Conservation (phyloP, 1,284 basidiomycete genomes). For the Ustilago nuda region DNA sequence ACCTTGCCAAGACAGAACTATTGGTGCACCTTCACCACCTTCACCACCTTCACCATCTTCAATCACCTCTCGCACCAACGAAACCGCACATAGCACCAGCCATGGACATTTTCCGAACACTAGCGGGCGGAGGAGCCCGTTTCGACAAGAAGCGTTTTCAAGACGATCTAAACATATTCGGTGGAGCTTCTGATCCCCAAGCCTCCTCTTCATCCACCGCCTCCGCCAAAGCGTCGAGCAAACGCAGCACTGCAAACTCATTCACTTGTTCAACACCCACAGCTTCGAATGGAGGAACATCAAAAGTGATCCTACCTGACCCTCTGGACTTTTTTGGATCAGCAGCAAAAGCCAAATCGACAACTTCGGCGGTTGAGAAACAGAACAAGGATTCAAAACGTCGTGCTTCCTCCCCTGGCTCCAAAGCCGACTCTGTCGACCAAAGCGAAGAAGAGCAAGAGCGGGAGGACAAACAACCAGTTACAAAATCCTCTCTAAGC, state of each 20-base stretch:
- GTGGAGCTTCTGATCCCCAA: constrained; percentile 53
- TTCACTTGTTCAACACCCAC: not conserved
- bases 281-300: constrained; percentile 10
- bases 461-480: constrained; percentile 19
- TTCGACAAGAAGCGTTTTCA: constrained; percentile 85
- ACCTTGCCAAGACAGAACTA: not conserved
- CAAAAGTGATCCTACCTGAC: constrained; percentile 51
- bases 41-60: not conserved
- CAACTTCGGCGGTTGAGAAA: constrained; percentile 59
- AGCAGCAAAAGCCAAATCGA: constrained; percentile 70
- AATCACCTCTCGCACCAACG: not conserved
- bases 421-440: constrained; percentile 14
- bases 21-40: not conserved
- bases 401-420: constrained; percentile 7
- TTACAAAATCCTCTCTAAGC: constrained; percentile 58
- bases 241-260: not conserved
- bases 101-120: constrained; percentile 69
- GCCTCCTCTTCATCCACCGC: constrained; percentile 3
- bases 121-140: constrained; percentile 57
- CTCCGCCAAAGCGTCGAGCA: not conserved
- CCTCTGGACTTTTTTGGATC: constrained; percentile 60
- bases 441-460: constrained; percentile 15
- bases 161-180: constrained; percentile 80
- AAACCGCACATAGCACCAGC: not conserved
- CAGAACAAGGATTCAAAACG: constrained; percentile 29